Evolutionary conservation across 805 yeast genomes (phyloP).

Genomic region (Pichia phayaonensis): DNA sequence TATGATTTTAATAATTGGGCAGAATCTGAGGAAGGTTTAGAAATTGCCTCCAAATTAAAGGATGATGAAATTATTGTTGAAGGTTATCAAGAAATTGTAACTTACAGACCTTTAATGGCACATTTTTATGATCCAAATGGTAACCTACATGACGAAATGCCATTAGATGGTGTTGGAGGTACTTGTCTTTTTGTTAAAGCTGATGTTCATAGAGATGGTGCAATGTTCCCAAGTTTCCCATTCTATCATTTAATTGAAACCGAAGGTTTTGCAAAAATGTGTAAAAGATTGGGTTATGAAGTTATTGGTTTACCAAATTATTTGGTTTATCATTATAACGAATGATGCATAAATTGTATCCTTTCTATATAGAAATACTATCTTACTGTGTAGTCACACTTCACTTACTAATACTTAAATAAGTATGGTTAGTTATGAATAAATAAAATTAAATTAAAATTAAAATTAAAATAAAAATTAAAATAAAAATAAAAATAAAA

Average conservation of each 20-base stretch:
- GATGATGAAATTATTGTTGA: slow-evolving; percentile 93
- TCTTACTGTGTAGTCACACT: too few species aligned
- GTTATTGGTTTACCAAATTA: slow-evolving; percentile 93
- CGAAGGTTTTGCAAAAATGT: slow-evolving; percentile 98
- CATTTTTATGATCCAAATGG: slow-evolving; percentile 66
- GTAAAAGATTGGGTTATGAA: slow-evolving; percentile 85
- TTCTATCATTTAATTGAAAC: slow-evolving; percentile 95
- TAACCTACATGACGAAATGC: slow-evolving; percentile 60
- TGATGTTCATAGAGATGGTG: slow-evolving; percentile 98
- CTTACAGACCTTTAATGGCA: slow-evolving; percentile 94
- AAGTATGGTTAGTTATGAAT: too few species aligned
- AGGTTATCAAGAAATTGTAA: slow-evolving; percentile 89
- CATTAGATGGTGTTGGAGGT: slow-evolving; percentile 96
- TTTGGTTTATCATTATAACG: slow-evolving; percentile 85
- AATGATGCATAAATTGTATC: slow-evolving; percentile 28
- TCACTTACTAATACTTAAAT: too few species aligned
- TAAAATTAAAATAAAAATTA: too few species aligned
- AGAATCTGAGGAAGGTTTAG: slow-evolving; percentile 70
- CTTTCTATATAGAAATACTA: background rate
- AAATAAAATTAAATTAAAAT: too few species aligned
- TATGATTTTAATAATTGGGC: slow-evolving; percentile 97
- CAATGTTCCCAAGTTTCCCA: slow-evolving; percentile 98
- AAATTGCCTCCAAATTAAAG: slow-evolving; percentile 60
- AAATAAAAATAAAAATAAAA: too few species aligned
- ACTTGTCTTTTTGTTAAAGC: slow-evolving; percentile 94